Base-by-base conservation (phyloP, 345 rosid genomes). In the Cochlearia excelsa region DNA sequence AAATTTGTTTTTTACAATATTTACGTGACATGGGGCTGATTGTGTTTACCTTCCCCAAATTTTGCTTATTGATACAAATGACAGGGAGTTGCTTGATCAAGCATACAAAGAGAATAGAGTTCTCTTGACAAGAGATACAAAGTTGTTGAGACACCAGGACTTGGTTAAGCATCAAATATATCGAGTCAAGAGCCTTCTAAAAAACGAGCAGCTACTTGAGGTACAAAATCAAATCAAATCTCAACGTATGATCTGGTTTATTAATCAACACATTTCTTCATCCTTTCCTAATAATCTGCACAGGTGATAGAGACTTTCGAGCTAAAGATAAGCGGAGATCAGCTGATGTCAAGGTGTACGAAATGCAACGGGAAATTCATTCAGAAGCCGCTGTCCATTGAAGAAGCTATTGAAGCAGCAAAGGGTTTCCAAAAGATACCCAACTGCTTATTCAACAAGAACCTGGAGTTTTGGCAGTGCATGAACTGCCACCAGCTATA, bases 391-490 rank as follows among this genome's bases (percentile, higher is more conserved):
- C 45, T 92, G 38, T 56, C 86, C 55, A 80, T 80, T 9, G 95
- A 86, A 77, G 93, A 92, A 73, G 98, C 96, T 29, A 66, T 84
- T 69, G 93, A 92, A 78, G 90, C 98, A 43, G 89, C 95, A 35
- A 92, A 88, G 63, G 95, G 96, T 50, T 88, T 92, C 71, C 98
- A 92, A 77, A 86, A 69, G 76, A 88, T 92, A 65, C 98, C 95
- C 3, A 49, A 46, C 69, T 92, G 98, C 77, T 62, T 92, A 74
- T 88, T 92, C 60, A 64, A 88, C 82, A 88, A 86, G 72, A 79
- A 88, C 54, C 52, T 92, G 54, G 86, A 92, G 59, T 92, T 92
- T 74, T 92, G 96, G 98, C 96, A 92, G 74, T 88, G 98, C 81
- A 83, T 79, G 86, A 93, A 86, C 59, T 92, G 98, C 74, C 74